Evolutionary conservation across 1,139 yeast genomes (phyloP), one percentile per base, ranked within the genome.

Genomic region (Sporopachydermia cereana): DNA sequence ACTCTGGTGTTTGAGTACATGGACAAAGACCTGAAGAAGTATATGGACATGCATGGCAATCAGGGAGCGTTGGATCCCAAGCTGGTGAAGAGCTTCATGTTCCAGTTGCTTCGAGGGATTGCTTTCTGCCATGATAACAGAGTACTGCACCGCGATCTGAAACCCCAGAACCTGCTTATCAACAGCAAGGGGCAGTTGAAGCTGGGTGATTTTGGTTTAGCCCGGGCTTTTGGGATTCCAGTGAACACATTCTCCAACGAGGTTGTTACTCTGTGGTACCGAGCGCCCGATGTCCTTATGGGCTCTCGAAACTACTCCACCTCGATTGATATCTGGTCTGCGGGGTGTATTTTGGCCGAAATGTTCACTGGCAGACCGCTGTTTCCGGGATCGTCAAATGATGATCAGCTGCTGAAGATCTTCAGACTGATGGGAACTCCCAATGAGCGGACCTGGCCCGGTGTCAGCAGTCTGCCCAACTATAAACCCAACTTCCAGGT

Each of bases 301-400:
- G 99, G 99, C 0, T 85, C 96, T 0, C 76, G 96, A 54, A 88
- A 94, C 44, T 91, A 91, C 63, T 84, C 96, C 27, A 91, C 98
- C 0, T 85, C 96, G 1, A 91, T 91, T 51, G 99, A 91, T 63
- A 88, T 91, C 66, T 91, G 99, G 99, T 86, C 96, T 24, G 94
- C 96, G 21, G 99, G 99, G 12, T 91, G 98, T 64, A 91, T 91
- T 46, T 72, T 91, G 60, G 97, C 97, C 1, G 99, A 91, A 61
- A 91, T 91, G 98, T 82, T 91, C 54, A 85, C 96, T 7, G 98
- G 98, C n/a, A 81, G 91, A 55, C 96, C 99, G 0, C 67, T 91
- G 47, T 91, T 91, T 62, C 96, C 98, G 1, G 99, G 99, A 2
- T 78, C 93, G 5, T 86, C 95, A 42, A 93, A 91, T 61, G 97